Evolutionary conservation across 2,329 filamentous ascomycete genomes (phyloP).

Genomic region (Plectosphaerella sp.): DNA sequence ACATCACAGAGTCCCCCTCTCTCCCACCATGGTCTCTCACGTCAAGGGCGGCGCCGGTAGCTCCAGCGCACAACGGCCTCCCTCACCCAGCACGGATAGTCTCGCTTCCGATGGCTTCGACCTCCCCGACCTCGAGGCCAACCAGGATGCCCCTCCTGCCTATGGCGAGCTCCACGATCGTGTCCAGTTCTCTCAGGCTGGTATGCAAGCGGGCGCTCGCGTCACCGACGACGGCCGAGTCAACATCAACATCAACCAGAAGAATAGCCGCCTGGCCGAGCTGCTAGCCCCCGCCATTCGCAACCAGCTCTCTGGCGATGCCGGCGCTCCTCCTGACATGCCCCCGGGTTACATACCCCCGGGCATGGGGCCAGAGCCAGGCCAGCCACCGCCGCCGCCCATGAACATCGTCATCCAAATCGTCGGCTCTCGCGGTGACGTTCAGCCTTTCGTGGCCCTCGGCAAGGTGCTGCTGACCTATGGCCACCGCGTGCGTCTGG

Average conservation of each 20-base stretch:
- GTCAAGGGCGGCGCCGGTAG: too few relatives aligned
- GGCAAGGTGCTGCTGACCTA: conserved; percentile 62
- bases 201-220: conserved; percentile 57
- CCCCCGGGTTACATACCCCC: conserved; percentile 69
- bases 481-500: conserved; percentile 68
- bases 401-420: conserved; percentile 73
- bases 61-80: not conserved
- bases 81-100: conserved; percentile 9
- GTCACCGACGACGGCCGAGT: conserved; percentile 71
- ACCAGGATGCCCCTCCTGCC: conserved; percentile 44
- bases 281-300: conserved; percentile 62
- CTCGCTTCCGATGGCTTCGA: conserved; percentile 34
- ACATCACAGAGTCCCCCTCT: too few relatives aligned
- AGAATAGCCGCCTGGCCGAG: conserved; percentile 54
- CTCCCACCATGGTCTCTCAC: too few relatives aligned
- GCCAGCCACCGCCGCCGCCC: conserved; percentile 50
- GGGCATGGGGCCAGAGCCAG: conserved; percentile 61
- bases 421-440: conserved; percentile 69
- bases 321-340: conserved; percentile 33
- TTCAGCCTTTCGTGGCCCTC: conserved; percentile 71
- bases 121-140: conserved; percentile 33
- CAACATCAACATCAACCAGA: conserved; percentile 75
- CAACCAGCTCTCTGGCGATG: conserved; percentile 48
- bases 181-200: conserved; percentile 56
- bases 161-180: conserved; percentile 55